Percentiles rank a stretch among this genome's conserved stretches.
phyloP scores from a whole-genome alignment of 495 filamentous ascomycete species.

The Penicillium odoratum region DNA sequence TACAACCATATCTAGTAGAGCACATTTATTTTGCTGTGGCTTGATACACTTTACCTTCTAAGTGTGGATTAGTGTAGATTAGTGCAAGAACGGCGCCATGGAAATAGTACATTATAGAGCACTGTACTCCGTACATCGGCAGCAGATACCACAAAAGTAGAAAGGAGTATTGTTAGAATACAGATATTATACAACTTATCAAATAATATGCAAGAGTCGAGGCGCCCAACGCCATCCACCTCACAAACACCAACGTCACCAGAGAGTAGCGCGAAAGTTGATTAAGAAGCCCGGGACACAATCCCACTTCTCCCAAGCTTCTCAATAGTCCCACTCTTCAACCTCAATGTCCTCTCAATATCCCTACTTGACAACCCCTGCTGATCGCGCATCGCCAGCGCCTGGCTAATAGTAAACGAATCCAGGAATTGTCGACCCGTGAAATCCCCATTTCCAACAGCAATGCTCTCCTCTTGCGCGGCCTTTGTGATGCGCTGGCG shows the following conservation, averaged over 20 bases:
- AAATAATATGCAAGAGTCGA: neutral
- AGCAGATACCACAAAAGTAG: neutral
- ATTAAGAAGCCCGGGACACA: constrained; percentile 39
- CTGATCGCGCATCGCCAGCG: constrained; percentile 59
- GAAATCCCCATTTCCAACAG: constrained; percentile 44
- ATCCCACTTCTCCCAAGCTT: constrained; percentile 54
- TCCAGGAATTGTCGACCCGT: constrained; percentile 57
- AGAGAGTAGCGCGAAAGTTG: neutral
- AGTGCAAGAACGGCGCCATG: too few species aligned
- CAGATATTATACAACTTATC: constrained; percentile 3
- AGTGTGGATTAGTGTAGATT: too few species aligned
- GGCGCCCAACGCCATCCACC: constrained; percentile 1
- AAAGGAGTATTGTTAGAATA: constrained; percentile 4
- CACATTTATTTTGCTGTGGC: too few species aligned
- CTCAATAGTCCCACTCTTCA: constrained; percentile 58
- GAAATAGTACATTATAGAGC: too few species aligned
- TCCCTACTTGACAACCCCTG: constrained; percentile 47
- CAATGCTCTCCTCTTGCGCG: constrained; percentile 53
- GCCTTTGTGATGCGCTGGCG: constrained; percentile 43
- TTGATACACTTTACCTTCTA: too few species aligned
- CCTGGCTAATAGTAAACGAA: constrained; percentile 59
- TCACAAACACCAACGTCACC: constrained; percentile 2
- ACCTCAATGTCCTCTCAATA: constrained; percentile 60
- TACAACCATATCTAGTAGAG: neutral
- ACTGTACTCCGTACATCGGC: neutral